Conservation (phyloP, 495 filamentous ascomycete genomes). For the Xylona heveae region DNA sequence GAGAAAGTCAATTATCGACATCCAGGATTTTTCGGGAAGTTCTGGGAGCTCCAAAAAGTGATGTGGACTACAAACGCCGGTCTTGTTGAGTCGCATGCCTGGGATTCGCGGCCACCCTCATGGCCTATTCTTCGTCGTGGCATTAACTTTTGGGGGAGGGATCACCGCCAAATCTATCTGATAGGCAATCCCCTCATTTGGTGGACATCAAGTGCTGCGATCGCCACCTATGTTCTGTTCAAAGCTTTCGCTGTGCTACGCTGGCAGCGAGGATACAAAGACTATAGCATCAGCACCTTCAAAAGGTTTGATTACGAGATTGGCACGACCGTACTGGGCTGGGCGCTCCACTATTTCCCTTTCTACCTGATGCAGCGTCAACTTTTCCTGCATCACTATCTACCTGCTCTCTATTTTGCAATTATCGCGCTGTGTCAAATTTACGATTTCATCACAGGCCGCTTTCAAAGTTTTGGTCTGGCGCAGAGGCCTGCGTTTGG, state of each 20-base stretch:
- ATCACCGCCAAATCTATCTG: conserved; percentile 87
- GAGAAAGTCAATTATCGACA: conserved; percentile 92
- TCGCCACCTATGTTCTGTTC: conserved; percentile 58
- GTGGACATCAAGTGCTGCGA: conserved; percentile 73
- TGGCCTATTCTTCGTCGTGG: conserved; percentile 88
- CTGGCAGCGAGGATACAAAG: conserved; percentile 80
- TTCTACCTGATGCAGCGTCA: conserved; percentile 97
- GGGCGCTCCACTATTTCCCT: conserved; percentile 93
- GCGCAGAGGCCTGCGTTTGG: conserved; percentile 53
- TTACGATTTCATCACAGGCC: conserved; percentile 60
- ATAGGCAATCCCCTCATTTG: conserved; percentile 91
- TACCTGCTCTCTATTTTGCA: conserved; percentile 89
- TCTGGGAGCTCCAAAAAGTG: conserved; percentile 97
- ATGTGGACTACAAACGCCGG: conserved; percentile 99
- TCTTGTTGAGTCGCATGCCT: conserved; percentile 86
- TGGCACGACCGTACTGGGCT: conserved; percentile 73
- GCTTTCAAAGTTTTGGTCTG: conserved; percentile 44
- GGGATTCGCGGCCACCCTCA: conserved; percentile 86
- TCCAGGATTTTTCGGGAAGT: conserved; percentile 93
- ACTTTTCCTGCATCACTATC: conserved; percentile 93
- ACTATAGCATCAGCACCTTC: conserved; percentile 64
- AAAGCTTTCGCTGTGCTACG: conserved; percentile 75
- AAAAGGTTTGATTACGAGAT: conserved; percentile 97
- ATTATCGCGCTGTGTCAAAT: conserved; percentile 74
- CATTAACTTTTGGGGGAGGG: conserved; percentile 98